Conservation (phyloP, 352 stramenopile genomes). For the Stramenopiles sp. region DNA sequence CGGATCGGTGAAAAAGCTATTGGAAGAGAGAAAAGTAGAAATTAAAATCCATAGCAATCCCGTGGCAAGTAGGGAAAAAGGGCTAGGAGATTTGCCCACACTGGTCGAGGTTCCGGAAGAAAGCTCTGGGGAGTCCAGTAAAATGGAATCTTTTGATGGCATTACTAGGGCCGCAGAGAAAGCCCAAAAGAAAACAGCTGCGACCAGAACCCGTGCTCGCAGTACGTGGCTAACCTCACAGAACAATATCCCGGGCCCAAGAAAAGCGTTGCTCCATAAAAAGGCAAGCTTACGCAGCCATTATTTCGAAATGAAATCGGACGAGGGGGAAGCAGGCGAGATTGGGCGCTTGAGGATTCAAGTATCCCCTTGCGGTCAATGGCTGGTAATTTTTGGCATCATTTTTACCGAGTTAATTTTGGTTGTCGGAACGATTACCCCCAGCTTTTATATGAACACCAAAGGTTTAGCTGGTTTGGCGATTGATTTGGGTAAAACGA, state of each 20-base stretch:
- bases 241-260: neutral
- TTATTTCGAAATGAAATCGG: slow-evolving; percentile 8
- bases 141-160: neutral
- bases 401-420: neutral
- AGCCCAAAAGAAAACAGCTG: no score
- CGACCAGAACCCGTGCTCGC: no score
- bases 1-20: neutral
- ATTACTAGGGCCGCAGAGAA: no score
- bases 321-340: neutral
- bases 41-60: neutral
- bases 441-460: neutral
- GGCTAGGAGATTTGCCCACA: no score
- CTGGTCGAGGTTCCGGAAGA: no score
- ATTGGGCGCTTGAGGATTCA: neutral
- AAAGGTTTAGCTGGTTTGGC: neutral
- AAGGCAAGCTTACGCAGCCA: neutral
- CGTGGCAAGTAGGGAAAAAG: no score
- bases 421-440: neutral
- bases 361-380: neutral
- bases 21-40: neutral
- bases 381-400: neutral
- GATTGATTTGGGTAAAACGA: neutral
- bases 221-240: neutral
- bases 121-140: no score
- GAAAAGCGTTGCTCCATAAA: neutral